A percentile compares a stretch with the other conserved stretches of the same genome.
Conservation (phyloP, 2,329 filamentous ascomycete species). For the Colletotrichum godetiae region DNA sequence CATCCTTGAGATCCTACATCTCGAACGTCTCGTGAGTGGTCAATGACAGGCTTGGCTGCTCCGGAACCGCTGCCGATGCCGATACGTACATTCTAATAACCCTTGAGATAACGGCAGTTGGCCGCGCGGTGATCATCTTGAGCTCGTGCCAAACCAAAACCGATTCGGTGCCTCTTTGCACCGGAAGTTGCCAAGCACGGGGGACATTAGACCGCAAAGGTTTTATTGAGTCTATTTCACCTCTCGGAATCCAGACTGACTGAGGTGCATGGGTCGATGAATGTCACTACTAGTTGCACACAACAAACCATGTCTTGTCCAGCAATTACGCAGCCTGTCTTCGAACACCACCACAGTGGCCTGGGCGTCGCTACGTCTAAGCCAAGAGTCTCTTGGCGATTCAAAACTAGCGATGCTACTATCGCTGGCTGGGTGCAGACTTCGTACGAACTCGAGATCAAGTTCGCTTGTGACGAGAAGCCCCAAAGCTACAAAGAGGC, state of each 20-base stretch:
- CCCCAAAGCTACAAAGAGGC: not conserved
- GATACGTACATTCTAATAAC: not conserved
- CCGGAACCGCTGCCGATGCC: not conserved
- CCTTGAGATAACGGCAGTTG: not conserved
- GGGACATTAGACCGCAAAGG: not conserved
- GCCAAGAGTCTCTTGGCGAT: not conserved
- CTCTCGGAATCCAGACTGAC: not conserved
- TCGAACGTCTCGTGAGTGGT: not conserved
- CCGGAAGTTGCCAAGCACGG: not conserved
- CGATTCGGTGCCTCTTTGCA: not conserved
- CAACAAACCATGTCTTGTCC: not conserved
- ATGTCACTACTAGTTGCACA: not conserved
- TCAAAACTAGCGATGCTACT: not conserved
- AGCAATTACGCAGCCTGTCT: not conserved
- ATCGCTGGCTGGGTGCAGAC: not conserved
- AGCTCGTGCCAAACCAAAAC: not conserved
- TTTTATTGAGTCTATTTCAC: not conserved
- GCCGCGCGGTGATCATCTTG: not conserved
- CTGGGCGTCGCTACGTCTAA: not conserved
- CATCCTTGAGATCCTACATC: not conserved
- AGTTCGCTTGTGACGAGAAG: not conserved
- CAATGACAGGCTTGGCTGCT: not conserved
- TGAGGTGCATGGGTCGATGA: not conserved
- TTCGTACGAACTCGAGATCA: not conserved
- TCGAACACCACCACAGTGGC: not conserved